These are phyloP conservation scores for Candida sanyaensis DNA, from an alignment of 1,139 yeast genomes.

Conservation along the genomic window DNA sequence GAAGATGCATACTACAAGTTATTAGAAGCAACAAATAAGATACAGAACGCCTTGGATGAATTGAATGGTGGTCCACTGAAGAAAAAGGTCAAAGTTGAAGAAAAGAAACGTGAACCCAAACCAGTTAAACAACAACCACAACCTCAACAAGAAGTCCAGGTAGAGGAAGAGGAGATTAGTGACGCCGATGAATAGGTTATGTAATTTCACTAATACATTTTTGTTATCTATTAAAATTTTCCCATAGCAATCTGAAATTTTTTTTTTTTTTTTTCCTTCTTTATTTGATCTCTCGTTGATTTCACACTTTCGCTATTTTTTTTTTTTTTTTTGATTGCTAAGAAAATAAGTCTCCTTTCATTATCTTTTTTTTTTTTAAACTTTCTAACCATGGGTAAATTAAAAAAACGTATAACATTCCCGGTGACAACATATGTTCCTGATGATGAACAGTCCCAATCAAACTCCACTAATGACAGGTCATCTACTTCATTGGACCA, in stretches of 20 bases:
- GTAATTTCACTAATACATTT: not conserved
- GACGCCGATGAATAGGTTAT: conserved; percentile 12
- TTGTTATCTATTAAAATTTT: not conserved
- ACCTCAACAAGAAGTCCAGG: not conserved
- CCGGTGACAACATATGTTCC: not conserved
- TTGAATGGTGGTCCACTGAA: conserved; percentile 28
- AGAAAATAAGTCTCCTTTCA: not conserved
- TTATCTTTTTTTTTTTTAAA: too few species aligned
- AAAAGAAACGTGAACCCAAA: conserved; percentile 7
- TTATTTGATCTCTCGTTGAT: not conserved
- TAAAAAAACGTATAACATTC: conserved; percentile 2
- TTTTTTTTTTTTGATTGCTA: not conserved
- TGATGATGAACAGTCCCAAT: not conserved
- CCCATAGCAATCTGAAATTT: not conserved
- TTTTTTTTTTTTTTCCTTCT: not conserved
- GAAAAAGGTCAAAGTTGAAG: conserved; percentile 12
- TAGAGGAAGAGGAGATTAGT: conserved; percentile 14
- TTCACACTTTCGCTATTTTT: not conserved
- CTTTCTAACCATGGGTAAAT: not conserved
- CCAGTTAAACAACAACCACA: conserved; percentile 5
- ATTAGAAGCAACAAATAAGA: conserved; percentile 51
- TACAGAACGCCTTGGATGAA: conserved; percentile 58
- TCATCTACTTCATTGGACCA: conserved; percentile 7
- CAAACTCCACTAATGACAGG: too few species aligned
- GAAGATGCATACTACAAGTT: conserved; percentile 67